Conservation (phyloP, 345 rosid genomes). For the Populus ilicifolia region DNA sequence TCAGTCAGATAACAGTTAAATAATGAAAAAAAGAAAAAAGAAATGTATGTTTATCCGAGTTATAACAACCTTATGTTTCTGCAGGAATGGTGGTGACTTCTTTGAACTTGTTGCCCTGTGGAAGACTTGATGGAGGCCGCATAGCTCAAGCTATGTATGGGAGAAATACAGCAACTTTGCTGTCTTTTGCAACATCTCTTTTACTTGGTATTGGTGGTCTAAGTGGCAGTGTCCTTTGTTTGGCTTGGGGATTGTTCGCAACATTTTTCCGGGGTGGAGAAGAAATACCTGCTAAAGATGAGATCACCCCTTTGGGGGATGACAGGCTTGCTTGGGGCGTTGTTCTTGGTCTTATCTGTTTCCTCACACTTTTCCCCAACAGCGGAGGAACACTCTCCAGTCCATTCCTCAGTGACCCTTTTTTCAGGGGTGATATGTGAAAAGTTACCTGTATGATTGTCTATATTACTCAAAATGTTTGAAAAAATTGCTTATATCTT, state of each 20-base stretch:
- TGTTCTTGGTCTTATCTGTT: slow-evolving; percentile 79
- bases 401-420: slow-evolving; percentile 69
- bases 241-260: slow-evolving; percentile 89
- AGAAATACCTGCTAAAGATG: slow-evolving; percentile 82
- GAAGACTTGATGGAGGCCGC: slow-evolving; percentile 95
- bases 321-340: slow-evolving; percentile 77
- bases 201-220: slow-evolving; percentile 72
- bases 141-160: slow-evolving; percentile 93
- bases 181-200: slow-evolving; percentile 74
- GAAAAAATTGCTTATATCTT: neutral
- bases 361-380: slow-evolving; percentile 87
- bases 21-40: too few relatives aligned
- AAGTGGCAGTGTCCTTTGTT: slow-evolving; percentile 81
- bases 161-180: slow-evolving; percentile 63
- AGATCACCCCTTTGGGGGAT: slow-evolving; percentile 68
- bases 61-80: neutral
- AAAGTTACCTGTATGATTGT: neutral
- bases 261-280: slow-evolving; percentile 94
- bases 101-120: slow-evolving; percentile 84
- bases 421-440: slow-evolving; percentile 65
- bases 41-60: too few relatives aligned
- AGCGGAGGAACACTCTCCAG: slow-evolving; percentile 86
- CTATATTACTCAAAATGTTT: neutral
- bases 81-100: slow-evolving; percentile 97
- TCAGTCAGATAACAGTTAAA: too few relatives aligned